These are phyloP conservation scores for Acer yangbiense DNA, from an alignment of 345 rosid species.

Conservation along the genomic window DNA sequence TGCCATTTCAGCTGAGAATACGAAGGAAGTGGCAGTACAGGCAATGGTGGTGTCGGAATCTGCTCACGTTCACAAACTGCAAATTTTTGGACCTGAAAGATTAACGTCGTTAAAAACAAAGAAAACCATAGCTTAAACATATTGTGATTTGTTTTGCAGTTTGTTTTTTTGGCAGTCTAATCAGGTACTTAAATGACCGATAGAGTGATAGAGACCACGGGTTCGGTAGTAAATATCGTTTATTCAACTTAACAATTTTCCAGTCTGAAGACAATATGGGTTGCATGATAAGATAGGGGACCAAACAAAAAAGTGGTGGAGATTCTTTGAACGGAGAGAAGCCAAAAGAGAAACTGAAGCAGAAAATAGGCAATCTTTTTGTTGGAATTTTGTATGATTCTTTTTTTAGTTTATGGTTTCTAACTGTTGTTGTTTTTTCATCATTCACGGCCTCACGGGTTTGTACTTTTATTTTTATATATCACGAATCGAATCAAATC, in stretches of 20 bases:
- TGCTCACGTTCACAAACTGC: constrained; percentile 25
- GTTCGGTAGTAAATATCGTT: no score
- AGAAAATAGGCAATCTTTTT: neutral
- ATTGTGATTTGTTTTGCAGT: neutral
- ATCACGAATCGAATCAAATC: no score
- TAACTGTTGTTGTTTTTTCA: neutral
- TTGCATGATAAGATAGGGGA: constrained; percentile 4
- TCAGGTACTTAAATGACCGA: neutral
- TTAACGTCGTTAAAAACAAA: neutral
- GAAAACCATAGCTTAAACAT: constrained; percentile 24
- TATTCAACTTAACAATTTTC: no score
- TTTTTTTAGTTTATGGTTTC: neutral
- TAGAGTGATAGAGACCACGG: no score
- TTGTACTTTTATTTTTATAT: neutral
- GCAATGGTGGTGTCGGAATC: constrained; percentile 63
- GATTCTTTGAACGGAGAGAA: constrained; percentile 5
- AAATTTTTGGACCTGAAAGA: constrained; percentile 8
- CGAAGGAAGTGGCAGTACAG: constrained; percentile 62
- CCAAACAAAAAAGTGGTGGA: constrained; percentile 6
- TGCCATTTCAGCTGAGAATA: constrained; percentile 77
- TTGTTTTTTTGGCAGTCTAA: neutral
- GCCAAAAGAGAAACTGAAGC: neutral
- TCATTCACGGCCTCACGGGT: neutral
- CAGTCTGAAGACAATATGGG: neutral
- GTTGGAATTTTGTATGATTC: constrained; percentile 23